Base-by-base conservation (phyloP, 179 eudicot species). In the Beta corolliflora region DNA sequence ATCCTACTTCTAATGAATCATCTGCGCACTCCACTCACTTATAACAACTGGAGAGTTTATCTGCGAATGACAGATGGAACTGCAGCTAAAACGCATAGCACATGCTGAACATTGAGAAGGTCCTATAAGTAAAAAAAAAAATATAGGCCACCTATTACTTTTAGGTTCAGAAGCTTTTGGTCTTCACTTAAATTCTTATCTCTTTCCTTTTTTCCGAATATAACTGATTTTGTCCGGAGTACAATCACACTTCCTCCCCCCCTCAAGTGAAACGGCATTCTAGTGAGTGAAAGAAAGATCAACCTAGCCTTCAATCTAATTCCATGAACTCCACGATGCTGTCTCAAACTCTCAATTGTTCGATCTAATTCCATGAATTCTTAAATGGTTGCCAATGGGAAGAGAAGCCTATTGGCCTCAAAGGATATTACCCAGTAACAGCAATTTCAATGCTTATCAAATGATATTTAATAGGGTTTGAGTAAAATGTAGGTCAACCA, bases 241-340 rank as follows among this genome's bases (percentile, higher is more conserved):
- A 21, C 16, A 18, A 52, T 72, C 76, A 72, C 44, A 53, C 59
- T 52, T 41, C 25, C 41, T 11, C 52, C 21, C 19, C 3, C 7
- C 12, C 36, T 71, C 6, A 36, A 71, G 41, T 71, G 31, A 71
- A 10, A 71, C 0, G 74, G 8, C 31, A 46, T 71, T 50, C 55
- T 23, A 48, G 9, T 1, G 75, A 21, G 29, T 41, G 3, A 46
- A 70, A 15, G 52, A 48, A 48, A 46, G 44, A 13, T 21, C 48
- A 48, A 71, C 75, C 23, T 48, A 71, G 25, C 56, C 73, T 71
- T 70, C n/a, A n/a, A n/a, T n/a, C n/a, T n/a, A n/a, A n/a, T n/a
- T n/a, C n/a, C n/a, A n/a, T n/a, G n/a, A n/a, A n/a, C n/a, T n/a
- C n/a, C n/a, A n/a, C n/a, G n/a, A n/a, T n/a, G n/a, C n/a, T n/a